phyloP scores from a whole-genome alignment of 2,329 filamentous ascomycete species.

The Microdochium trichocladiopsis region DNA sequence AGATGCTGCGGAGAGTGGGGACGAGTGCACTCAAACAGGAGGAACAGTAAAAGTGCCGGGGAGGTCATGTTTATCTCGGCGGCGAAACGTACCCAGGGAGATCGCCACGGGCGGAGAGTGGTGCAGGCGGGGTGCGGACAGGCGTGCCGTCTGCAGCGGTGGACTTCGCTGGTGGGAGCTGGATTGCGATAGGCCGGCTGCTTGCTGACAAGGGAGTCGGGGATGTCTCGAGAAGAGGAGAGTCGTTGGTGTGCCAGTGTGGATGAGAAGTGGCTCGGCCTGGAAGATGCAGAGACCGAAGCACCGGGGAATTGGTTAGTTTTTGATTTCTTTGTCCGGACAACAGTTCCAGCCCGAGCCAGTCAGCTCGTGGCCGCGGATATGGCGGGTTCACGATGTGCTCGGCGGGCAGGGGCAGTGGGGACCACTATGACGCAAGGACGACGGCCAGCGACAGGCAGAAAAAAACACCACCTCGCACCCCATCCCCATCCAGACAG shows the following conservation, averaged over 20 bases:
- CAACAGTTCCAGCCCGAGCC: too few relatives aligned
- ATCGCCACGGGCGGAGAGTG: conserved; percentile 52
- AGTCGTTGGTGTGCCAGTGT: conserved; percentile 9
- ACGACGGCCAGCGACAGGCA: background rate
- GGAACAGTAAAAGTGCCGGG: conserved; percentile 2
- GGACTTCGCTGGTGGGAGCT: conserved; percentile 34
- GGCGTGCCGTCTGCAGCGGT: conserved; percentile 25
- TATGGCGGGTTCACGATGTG: background rate
- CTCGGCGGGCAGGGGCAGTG: background rate
- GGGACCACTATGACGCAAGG: conserved; percentile 1
- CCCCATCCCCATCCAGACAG: background rate
- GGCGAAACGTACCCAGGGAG: conserved; percentile 44
- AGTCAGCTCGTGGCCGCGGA: background rate
- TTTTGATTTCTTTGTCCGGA: background rate
- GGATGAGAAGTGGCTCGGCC: background rate
- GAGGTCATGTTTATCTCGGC: background rate
- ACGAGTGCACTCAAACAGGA: background rate
- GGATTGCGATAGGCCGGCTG: conserved; percentile 47
- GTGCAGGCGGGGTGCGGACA: conserved; percentile 36
- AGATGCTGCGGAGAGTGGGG: background rate
- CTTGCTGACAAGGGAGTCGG: conserved; percentile 10
- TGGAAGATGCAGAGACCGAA: background rate
- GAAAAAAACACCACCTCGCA: background rate
- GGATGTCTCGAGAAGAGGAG: conserved; percentile 11
- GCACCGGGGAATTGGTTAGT: background rate